A percentile compares a stretch with the other conserved stretches of the same genome.
These are phyloP conservation scores for Lasiosphaeriaceae sp. DNA, from an alignment of 495 filamentous ascomycete species.

Conservation along the genomic window DNA sequence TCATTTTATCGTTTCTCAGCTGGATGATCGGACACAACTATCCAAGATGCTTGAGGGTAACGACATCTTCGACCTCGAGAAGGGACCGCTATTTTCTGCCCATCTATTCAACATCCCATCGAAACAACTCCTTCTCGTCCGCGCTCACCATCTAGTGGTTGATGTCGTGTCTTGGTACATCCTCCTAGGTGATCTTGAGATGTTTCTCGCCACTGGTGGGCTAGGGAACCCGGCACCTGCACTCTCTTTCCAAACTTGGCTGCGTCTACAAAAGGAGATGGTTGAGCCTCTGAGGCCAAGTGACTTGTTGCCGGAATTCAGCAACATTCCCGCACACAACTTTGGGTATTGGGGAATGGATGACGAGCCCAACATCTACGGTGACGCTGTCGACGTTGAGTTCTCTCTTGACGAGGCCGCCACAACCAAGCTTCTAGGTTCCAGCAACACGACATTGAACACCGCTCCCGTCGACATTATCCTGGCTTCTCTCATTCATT, in stretches of 20 bases:
- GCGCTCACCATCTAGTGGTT: conserved; percentile 56
- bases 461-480: conserved; percentile 55
- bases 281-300: too few relatives aligned
- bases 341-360: conserved; percentile 50
- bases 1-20: conserved; percentile 22
- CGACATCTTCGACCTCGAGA: conserved; percentile 32
- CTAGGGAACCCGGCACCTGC: conserved; percentile 3
- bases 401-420: conserved; percentile 41
- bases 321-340: conserved; percentile 16
- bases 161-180: conserved; percentile 63
- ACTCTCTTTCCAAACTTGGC: conserved; percentile 23
- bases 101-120: conserved; percentile 21
- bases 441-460: conserved; percentile 40
- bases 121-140: conserved; percentile 44
- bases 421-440: conserved; percentile 38
- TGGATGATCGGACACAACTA: too few relatives aligned
- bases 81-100: conserved; percentile 32
- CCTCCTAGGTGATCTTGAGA: conserved; percentile 56
- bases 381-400: conserved; percentile 46
- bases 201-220: conserved; percentile 39
- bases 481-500: conserved; percentile 47
- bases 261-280: conserved; percentile 15
- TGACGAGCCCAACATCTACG: conserved; percentile 40
- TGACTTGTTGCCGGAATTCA: too few relatives aligned
- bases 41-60: conserved; percentile 20